Conservation (phyloP, 1,139 yeast genomes). For the Geotrichum klebahnii region DNA sequence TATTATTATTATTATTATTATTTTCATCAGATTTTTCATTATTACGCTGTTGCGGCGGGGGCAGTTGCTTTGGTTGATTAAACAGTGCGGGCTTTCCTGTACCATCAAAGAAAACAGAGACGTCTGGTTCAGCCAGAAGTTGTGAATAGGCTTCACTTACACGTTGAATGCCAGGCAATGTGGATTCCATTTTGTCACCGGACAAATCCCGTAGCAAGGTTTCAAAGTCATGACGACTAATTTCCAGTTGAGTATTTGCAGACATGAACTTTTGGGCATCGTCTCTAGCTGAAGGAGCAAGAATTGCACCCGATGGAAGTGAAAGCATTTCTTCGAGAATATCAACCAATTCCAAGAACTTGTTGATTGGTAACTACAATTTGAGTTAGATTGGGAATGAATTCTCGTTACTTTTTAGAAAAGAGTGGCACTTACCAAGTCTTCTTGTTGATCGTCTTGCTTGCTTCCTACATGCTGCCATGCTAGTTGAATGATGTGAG, state of each 20-base stretch:
- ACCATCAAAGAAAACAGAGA: constrained; percentile 11
- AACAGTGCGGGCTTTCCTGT: background rate
- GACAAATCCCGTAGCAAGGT: constrained; percentile 10
- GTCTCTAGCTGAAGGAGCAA: constrained; percentile 14
- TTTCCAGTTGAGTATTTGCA: constrained; percentile 3
- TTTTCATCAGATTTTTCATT: background rate
- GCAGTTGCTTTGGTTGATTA: background rate
- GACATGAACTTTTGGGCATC: constrained; percentile 10
- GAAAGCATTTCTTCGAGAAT: constrained; percentile 12
- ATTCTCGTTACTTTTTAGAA: no score
- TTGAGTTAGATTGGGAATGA: no score
- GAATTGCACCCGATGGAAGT: constrained; percentile 13
- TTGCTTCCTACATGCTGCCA: constrained; percentile 8
- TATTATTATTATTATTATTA: constrained; percentile 3
- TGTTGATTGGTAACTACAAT: constrained; percentile 7
- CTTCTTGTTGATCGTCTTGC: background rate
- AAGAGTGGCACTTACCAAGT: constrained; percentile 2
- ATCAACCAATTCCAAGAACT: constrained; percentile 16
- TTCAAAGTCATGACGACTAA: constrained; percentile 14
- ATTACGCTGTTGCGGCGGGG: background rate
- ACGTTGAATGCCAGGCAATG: constrained; percentile 5
- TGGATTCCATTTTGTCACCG: constrained; percentile 9
- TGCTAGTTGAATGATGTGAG: constrained; percentile 8
- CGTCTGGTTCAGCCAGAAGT: constrained; percentile 14
- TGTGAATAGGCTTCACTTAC: constrained; percentile 12